Conservation (phyloP, 257 asterid genomes). For the Cordia subcordata region DNA sequence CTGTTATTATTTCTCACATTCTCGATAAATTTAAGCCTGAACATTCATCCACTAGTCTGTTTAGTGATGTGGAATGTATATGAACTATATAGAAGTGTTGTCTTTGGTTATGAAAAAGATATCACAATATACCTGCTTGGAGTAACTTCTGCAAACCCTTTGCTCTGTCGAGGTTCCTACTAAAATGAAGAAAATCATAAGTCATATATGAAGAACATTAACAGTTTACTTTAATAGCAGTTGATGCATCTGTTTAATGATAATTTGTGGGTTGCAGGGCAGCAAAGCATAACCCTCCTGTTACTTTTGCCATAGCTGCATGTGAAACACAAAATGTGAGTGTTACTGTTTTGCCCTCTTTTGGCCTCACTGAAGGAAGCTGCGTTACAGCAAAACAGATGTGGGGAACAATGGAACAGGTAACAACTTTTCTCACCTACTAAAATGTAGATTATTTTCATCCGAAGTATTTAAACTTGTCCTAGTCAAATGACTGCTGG, state of each 20-base stretch:
- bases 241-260: not conserved
- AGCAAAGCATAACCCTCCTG: conserved; percentile 86
- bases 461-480: conserved; percentile 13
- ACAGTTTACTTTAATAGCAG: not conserved
- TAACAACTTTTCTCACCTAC: conserved; percentile 13
- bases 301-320: conserved; percentile 91
- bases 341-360: conserved; percentile 87
- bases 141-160: no score
- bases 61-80: no score
- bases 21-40: no score
- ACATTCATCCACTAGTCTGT: no score
- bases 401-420: conserved; percentile 96
- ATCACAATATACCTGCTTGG: no score
- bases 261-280: conserved; percentile 54
- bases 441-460: conserved; percentile 2
- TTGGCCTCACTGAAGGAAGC: conserved; percentile 86
- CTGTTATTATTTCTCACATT: no score
- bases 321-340: conserved; percentile 95
- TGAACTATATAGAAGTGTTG: no score
- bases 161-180: no score
- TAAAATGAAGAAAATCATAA: no score
- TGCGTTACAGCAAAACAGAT: conserved; percentile 80
- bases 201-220: not conserved
- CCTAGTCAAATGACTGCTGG: no score
- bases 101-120: no score